Base-by-base conservation (phyloP, 768 basidiomycete species). In the Rhizopogon sp. region DNA sequence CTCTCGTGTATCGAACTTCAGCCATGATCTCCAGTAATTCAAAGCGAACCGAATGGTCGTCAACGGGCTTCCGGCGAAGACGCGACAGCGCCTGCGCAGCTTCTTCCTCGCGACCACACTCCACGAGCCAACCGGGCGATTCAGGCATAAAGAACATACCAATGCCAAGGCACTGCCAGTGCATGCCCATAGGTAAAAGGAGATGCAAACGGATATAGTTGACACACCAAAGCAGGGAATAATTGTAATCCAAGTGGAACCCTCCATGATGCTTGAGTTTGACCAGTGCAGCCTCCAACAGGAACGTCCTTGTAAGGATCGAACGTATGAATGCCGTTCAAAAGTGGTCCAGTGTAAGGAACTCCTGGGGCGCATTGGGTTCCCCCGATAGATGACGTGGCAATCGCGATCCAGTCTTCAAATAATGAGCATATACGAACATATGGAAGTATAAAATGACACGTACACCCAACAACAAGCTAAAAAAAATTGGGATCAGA, bases 111-210 rank as follows among this genome's bases (percentile, higher is more conserved):
- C 71, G 70, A 0, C 70, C 72, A 60, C 69, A 64, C 50, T 71
- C 69, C 55, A 70, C 68, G 40, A 76, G 62, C 71, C 76, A 77
- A 49, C 76, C 69, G 16, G 76, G 76, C n/a, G 76, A 76, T 46
- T 71, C 72, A 20, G 75, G 75, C 61, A 76, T 65, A 42, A 72
- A 65, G 17, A 49, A 37, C 68, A 69, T 69, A 31, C 68, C 68
- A 33, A 69, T 47, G 5, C 63, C 68, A 53, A 70, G 60, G n/a
- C 63, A 64, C 69, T 69, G 50, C 31, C 2, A 33, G 31, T 33
- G 31, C 35, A 20, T 29, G 13, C 41, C 43, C 20, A 11, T 62
- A 45, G 57, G 8, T 17, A 33, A 42, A 8, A 47, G 13, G 42
- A 10, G 20, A 8, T 8, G 6, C 0, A 4, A 3, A 2, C 39